A percentile compares a stretch with the other conserved stretches of the same genome.
Evolutionary conservation across 257 asterid species (phyloP).

Genomic region (Vinca minor): DNA sequence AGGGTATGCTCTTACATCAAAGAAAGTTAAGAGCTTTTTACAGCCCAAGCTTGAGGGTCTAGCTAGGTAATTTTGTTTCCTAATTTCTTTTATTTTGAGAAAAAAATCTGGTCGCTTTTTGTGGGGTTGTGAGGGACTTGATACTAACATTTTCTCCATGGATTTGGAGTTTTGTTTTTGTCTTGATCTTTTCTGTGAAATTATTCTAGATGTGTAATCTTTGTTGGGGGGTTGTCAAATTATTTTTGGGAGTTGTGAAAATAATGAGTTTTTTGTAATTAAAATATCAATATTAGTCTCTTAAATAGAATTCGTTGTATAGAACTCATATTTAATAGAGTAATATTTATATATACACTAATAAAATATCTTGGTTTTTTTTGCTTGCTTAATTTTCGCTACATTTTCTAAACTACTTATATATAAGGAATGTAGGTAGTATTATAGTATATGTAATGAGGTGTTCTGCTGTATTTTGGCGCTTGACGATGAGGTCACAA

Average conservation of each 20-base stretch:
- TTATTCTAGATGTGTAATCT: background rate
- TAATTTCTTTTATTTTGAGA: background rate
- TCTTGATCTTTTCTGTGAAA: too few relatives aligned
- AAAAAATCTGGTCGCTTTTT: background rate
- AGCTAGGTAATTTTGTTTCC: slow-evolving; percentile 48
- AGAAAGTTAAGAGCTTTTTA: slow-evolving; percentile 82
- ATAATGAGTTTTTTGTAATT: too few relatives aligned
- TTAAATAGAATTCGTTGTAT: too few relatives aligned
- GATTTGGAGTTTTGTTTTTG: background rate
- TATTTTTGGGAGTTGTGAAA: background rate
- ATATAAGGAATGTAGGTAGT: too few relatives aligned
- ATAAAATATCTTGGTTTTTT: too few relatives aligned
- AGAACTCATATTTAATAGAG: too few relatives aligned
- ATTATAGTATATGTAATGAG: background rate
- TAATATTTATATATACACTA: too few relatives aligned
- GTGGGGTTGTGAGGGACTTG: background rate
- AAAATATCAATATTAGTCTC: too few relatives aligned
- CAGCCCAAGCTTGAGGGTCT: slow-evolving; percentile 75
- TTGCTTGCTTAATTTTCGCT: too few relatives aligned
- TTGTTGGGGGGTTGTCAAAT: background rate
- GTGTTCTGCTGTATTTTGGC: background rate
- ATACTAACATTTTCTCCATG: background rate
- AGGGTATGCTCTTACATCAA: slow-evolving; percentile 89
- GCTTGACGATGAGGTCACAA: background rate
- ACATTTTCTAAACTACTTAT: too few relatives aligned